Evolutionary conservation across 345 rosid species (phyloP).

Genomic region (Melaleuca quinquenervia): DNA sequence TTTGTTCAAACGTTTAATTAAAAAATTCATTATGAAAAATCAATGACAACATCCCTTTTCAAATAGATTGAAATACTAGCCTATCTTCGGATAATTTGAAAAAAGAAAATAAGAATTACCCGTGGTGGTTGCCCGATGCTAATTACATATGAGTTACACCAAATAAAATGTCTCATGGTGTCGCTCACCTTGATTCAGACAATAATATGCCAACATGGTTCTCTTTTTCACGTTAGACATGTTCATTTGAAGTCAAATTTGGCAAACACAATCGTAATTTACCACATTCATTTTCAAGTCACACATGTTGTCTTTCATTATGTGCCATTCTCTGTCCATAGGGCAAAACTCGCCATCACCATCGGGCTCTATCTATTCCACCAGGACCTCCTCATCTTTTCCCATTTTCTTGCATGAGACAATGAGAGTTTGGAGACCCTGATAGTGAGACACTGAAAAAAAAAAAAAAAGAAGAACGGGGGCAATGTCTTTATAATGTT

Average conservation of each 20-base stretch:
- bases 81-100: neutral
- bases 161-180: neutral
- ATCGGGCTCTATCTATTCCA: accelerated
- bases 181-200: accelerated
- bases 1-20: neutral
- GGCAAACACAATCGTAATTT: neutral
- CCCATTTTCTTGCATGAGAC: neutral
- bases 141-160: neutral
- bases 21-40: neutral
- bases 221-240: neutral
- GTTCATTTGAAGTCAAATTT: neutral
- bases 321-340: neutral
- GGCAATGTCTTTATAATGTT: neutral
- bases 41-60: neutral
- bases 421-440: neutral
- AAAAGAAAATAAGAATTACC: neutral
- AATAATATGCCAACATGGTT: accelerated
- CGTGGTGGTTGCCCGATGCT: neutral
- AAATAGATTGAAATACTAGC: neutral
- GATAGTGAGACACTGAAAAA: neutral
- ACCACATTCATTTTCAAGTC: neutral
- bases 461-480: too few species aligned
- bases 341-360: neutral
- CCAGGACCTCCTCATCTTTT: neutral
- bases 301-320: neutral